Evolutionary conservation across 2,329 filamentous ascomycete genomes (phyloP), one percentile per base, ranked within the genome.

Genomic region (Ascochyta fabae): DNA sequence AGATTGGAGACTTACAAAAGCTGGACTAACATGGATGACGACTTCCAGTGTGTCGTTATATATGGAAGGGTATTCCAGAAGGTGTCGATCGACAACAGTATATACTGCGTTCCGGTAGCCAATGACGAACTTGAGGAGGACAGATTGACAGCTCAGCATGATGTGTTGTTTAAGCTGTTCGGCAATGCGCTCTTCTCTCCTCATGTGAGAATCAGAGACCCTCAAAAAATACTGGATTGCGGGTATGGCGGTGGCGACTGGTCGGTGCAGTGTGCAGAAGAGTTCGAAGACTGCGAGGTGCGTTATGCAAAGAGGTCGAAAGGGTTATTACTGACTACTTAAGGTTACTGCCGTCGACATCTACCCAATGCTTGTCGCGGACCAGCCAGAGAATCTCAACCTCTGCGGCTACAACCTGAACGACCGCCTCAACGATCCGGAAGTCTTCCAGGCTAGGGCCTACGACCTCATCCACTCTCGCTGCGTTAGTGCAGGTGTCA

Each of bases 391-490:
- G 4, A 77, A 78, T 47, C 61, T 78, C 19, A 61, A 62, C 13
- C 62, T 72, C 5, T 65, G 67, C 49, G 62, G 67, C 9, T 74
- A 74, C 58, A 73, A 78, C 41, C 68, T 78, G 23, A 78, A 78
- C 62, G 71, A 77, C 40, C 58, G 65, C 29, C 68, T 78, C n/a
- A 72, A 69, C 50, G 66, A 73, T 23, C 67, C 67, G 13, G 69
- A 70, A 7, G 60, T 72, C 23, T 93, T 92, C 67, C 78, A 83
- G 39, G 78, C 84, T 47, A 88, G 87, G 69, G 80, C 88, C 52
- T 96, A 96, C 78, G 90, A 96, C 66, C 78, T 96, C 48, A 86
- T 96, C 46, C 90, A 96, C 68, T 96, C 91, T 64, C 86, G 87
- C 63, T 83, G 89, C 75, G 79, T 91, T 73, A 80, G 84, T 61